Conservation (phyloP, 805 yeast species). For the Myxozyma nipponensis region DNA sequence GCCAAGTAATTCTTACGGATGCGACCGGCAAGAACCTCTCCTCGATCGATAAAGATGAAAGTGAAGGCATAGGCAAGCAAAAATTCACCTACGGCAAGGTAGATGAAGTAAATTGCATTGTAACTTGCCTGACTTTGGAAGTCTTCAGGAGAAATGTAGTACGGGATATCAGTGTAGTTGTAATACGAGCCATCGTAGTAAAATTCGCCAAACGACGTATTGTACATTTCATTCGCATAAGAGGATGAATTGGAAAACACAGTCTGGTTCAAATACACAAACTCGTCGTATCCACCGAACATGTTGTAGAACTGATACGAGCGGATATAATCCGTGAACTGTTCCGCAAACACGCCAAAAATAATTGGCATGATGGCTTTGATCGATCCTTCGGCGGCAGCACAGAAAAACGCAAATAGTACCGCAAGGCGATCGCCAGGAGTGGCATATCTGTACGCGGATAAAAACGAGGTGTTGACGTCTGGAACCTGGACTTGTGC, state of each 20-base stretch:
- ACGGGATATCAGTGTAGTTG: conserved; percentile 23
- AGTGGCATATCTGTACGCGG: conserved; percentile 38
- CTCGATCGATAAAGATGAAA: conserved; percentile 38
- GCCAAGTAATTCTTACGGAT: conserved; percentile 39
- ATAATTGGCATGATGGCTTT: conserved; percentile 39
- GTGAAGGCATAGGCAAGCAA: conserved; percentile 35
- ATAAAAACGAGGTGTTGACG: conserved; percentile 29
- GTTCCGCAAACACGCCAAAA: conserved; percentile 40
- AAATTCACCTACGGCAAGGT: conserved; percentile 39
- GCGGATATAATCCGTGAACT: conserved; percentile 35
- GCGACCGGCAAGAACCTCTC: conserved; percentile 42
- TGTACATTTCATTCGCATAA: background rate
- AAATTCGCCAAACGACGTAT: conserved; percentile 8
- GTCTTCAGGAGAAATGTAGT: conserved; percentile 21
- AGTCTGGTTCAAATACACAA: conserved; percentile 11
- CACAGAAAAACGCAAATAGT: conserved; percentile 14
- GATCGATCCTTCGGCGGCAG: conserved; percentile 22
- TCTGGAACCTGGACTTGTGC: conserved; percentile 34
- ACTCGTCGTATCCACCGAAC: conserved; percentile 22
- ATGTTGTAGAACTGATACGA: conserved; percentile 20
- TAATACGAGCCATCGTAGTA: conserved; percentile 10
- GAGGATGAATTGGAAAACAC: conserved; percentile 7
- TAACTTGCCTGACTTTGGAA: conserved; percentile 38
- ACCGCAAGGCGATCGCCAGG: conserved; percentile 4
- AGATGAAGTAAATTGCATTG: conserved; percentile 40